Percentiles rank a stretch among this genome's conserved stretches.
These are phyloP conservation scores for Kluyveromyces marxianus DNA, from an alignment of 1,139 yeast species.

Conservation along the genomic window DNA sequence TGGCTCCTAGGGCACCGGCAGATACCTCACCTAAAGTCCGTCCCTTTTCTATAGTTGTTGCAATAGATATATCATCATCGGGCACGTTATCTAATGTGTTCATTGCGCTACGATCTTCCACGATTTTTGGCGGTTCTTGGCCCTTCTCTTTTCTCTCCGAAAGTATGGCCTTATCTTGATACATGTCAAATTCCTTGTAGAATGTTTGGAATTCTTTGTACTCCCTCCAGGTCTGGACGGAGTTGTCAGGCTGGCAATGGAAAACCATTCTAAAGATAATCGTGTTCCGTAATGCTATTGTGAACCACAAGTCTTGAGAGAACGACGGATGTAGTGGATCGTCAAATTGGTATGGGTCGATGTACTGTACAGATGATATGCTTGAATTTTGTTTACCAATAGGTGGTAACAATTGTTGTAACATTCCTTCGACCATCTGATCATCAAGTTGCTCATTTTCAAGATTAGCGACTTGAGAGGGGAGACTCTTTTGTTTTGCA, in stretches of 20 bases:
- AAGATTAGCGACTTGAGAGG: not conserved
- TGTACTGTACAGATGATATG: slow-evolving; percentile 37
- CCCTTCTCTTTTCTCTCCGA: slow-evolving; percentile 12
- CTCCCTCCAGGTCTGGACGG: slow-evolving; percentile 81
- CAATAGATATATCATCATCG: not conserved
- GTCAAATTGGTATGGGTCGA: slow-evolving; percentile 81
- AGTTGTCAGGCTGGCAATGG: slow-evolving; percentile 91
- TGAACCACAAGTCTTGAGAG: slow-evolving; percentile 83
- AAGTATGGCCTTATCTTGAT: slow-evolving; percentile 38
- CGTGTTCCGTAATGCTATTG: slow-evolving; percentile 79
- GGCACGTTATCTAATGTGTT: slow-evolving; percentile 9
- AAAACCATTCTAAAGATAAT: slow-evolving; percentile 75
- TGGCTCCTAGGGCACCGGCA: slow-evolving; percentile 4
- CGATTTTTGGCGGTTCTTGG: slow-evolving; percentile 6
- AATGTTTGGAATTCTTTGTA: slow-evolving; percentile 64
- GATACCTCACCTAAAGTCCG: slow-evolving; percentile 11
- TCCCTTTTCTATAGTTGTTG: slow-evolving; percentile 10
- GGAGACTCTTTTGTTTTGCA: not conserved
- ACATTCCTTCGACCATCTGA: slow-evolving; percentile 38
- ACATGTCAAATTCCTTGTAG: slow-evolving; percentile 46
- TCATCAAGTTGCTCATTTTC: slow-evolving; percentile 35
- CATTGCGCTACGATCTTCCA: slow-evolving; percentile 9
- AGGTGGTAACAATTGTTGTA: slow-evolving; percentile 31
- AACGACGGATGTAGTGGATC: slow-evolving; percentile 80
- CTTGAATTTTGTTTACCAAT: slow-evolving; percentile 10